phyloP scores from a whole-genome alignment of 192 early-diverging fungal genomes.

The Phycomyces nitens region DNA sequence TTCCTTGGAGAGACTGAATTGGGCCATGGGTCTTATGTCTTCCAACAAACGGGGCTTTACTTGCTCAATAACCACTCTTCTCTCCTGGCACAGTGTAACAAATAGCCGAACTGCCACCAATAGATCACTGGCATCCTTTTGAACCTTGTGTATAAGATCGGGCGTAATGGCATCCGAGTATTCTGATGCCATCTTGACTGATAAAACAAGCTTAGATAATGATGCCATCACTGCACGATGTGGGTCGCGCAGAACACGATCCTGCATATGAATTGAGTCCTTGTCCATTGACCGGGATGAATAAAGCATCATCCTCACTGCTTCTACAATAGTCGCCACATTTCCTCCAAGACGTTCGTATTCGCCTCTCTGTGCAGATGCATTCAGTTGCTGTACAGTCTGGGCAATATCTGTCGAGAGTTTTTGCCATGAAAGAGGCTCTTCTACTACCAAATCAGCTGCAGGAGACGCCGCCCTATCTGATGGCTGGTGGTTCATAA shows the following conservation, averaged over 20 bases:
- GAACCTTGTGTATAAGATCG: conserved; percentile 63
- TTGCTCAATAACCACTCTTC: conserved; percentile 36
- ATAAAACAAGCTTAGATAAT: conserved; percentile 81
- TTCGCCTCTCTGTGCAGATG: conserved; percentile 1
- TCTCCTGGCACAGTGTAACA: conserved; percentile 43
- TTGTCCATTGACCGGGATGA: conserved; percentile 69
- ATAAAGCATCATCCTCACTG: conserved; percentile 84
- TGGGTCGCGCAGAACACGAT: conserved; percentile 58
- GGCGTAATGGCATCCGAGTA: not conserved
- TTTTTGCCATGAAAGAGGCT: conserved; percentile 15
- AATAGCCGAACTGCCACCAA: conserved; percentile 74
- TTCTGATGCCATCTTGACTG: conserved; percentile 83
- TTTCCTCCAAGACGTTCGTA: conserved; percentile 2
- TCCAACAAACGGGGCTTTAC: conserved; percentile 35
- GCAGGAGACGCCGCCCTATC: not conserved
- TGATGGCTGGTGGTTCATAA: not conserved
- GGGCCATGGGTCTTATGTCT: not conserved
- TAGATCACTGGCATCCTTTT: conserved; percentile 72
- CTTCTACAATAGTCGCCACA: conserved; percentile 56
- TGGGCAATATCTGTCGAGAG: conserved; percentile 20
- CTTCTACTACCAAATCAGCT: not conserved
- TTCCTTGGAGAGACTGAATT: not conserved
- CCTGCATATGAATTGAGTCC: conserved; percentile 65
- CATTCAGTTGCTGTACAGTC: conserved; percentile 21
- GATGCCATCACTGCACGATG: conserved; percentile 79